Conservation (phyloP, 2,329 filamentous ascomycete species). For the Ciborinia camelliae region DNA sequence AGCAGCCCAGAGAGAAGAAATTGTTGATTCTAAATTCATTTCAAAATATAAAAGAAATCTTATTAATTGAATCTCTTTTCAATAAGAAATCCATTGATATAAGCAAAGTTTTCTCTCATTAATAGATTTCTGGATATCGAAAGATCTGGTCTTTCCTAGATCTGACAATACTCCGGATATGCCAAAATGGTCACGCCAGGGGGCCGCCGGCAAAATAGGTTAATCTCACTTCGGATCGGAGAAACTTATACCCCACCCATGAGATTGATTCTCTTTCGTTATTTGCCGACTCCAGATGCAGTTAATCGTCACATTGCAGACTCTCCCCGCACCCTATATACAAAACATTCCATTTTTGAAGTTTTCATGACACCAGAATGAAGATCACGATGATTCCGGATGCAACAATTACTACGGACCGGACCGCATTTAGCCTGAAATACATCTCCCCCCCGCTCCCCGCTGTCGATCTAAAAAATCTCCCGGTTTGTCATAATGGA, state of each 20-base stretch:
- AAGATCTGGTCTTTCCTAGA: no score
- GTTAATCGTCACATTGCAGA: neutral
- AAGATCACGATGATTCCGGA: neutral
- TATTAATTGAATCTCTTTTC: no score
- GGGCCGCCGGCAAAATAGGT: constrained; percentile 6
- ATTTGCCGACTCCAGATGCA: neutral
- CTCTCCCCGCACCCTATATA: neutral
- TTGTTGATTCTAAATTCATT: no score
- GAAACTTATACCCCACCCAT: neutral
- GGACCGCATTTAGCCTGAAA: neutral
- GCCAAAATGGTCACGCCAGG: neutral
- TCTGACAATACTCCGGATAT: no score
- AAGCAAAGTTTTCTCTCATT: no score
- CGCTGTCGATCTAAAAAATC: neutral
- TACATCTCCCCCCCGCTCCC: neutral
- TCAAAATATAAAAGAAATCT: no score
- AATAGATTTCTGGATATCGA: no score
- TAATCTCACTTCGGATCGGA: no score
- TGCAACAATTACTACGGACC: neutral
- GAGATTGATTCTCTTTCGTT: neutral
- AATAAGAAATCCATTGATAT: no score
- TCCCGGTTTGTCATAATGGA: neutral
- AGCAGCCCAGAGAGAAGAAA: no score
- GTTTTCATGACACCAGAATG: neutral
- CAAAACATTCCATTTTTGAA: neutral